These are phyloP conservation scores for Triticum dicoccoides DNA, from an alignment of 176 grass and related monocot genomes.

Conservation along the genomic window DNA sequence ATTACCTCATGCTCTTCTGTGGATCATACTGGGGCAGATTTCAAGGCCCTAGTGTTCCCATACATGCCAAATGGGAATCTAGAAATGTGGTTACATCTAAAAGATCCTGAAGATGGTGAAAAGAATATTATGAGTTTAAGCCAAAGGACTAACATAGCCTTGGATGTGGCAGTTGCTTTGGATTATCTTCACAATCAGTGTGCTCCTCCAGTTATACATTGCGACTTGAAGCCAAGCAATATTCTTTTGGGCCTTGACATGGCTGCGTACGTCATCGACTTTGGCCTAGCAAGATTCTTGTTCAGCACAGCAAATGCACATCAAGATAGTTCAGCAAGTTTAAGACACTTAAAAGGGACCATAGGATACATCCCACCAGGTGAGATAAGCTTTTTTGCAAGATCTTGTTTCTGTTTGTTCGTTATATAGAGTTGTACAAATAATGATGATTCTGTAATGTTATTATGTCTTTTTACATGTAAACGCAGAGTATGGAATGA, in stretches of 20 bases:
- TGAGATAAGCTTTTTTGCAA: background rate
- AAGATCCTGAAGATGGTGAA: background rate
- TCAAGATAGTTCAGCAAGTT: background rate
- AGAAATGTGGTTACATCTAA: conserved; percentile 35
- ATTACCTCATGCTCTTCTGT: conserved; percentile 35
- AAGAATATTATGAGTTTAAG: background rate
- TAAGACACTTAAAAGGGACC: background rate
- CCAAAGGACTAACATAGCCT: background rate
- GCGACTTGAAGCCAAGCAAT: conserved; percentile 14
- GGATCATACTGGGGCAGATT: conserved; percentile 28
- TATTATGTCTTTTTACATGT: background rate
- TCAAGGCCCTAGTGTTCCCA: conserved; percentile 41
- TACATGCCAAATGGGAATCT: conserved; percentile 45
- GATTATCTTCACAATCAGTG: conserved; percentile 26
- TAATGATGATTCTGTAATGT: background rate
- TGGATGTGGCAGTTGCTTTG: background rate
- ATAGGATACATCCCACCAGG: conserved; percentile 30
- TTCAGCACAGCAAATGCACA: background rate
- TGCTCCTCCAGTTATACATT: conserved; percentile 13
- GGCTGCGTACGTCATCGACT: background rate
- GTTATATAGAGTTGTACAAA: background rate
- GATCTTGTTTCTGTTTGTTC: background rate
- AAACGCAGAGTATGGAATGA: conserved; percentile 24
- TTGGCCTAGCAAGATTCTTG: conserved; percentile 11
- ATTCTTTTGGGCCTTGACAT: conserved; percentile 6